These are phyloP conservation scores for Bothia castanella DNA, from an alignment of 1,284 basidiomycete genomes.

Conservation along the genomic window DNA sequence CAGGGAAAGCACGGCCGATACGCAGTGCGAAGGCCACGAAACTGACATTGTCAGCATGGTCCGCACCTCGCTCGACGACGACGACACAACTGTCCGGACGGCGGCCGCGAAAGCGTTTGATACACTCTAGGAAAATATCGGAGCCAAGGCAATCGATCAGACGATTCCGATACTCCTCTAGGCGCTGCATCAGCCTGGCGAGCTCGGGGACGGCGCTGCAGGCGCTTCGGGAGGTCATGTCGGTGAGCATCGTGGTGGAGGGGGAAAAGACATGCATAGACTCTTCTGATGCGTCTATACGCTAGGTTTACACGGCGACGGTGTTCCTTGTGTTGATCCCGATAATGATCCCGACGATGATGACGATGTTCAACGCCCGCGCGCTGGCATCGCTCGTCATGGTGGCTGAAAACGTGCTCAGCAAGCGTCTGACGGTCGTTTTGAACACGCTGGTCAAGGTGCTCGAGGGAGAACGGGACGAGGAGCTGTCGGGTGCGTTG, in stretches of 20 bases:
- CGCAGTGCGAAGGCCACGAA: constrained; percentile 88
- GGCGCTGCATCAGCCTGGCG: constrained; percentile 87
- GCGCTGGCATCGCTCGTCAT: constrained; percentile 89
- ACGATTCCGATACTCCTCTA: constrained; percentile 95
- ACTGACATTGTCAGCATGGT: constrained; percentile 87
- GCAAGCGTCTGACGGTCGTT: constrained; percentile 75
- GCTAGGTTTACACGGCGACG: constrained; percentile 80
- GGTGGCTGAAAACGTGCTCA: constrained; percentile 89
- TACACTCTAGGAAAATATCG: constrained; percentile 85
- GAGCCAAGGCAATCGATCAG: constrained; percentile 90
- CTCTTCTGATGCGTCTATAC: background rate
- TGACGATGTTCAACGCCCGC: constrained; percentile 94
- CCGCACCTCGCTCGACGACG: constrained; percentile 84
- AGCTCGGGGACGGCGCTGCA: constrained; percentile 93
- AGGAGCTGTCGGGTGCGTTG: constrained; percentile 72
- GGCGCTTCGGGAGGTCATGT: constrained; percentile 93
- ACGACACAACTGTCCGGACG: constrained; percentile 80
- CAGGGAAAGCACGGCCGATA: constrained; percentile 82
- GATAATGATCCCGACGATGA: constrained; percentile 84
- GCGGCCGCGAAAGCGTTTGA: constrained; percentile 96
- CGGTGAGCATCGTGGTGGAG: constrained; percentile 58
- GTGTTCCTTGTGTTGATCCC: constrained; percentile 99
- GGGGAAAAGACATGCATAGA: background rate
- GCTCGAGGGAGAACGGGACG: constrained; percentile 61
- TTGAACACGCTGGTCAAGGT: constrained; percentile 74